Conservation (phyloP, 2,329 filamentous ascomycete species). For the Fusarium sp. region DNA sequence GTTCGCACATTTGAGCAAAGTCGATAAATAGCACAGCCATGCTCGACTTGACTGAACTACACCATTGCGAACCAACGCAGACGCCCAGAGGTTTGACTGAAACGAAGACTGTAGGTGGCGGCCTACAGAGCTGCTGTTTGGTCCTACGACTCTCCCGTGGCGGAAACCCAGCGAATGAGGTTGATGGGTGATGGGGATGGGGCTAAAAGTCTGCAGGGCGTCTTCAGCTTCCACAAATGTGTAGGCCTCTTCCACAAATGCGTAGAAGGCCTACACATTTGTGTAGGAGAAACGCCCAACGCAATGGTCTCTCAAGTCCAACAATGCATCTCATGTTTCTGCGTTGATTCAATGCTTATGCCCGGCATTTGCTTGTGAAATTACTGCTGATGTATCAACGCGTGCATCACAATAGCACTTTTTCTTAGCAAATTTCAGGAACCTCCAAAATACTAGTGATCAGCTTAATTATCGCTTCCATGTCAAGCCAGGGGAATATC, state of each 20-base stretch:
- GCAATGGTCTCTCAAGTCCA: neutral
- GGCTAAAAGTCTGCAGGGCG: neutral
- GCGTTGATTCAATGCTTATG: neutral
- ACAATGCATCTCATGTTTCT: neutral
- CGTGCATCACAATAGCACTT: neutral
- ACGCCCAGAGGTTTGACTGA: conserved; percentile 1
- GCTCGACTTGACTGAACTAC: neutral
- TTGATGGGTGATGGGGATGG: neutral
- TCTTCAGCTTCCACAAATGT: conserved; percentile 1
- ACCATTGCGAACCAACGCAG: neutral
- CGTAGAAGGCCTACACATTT: neutral
- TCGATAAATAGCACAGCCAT: neutral
- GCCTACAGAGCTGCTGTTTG: neutral
- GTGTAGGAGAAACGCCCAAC: neutral
- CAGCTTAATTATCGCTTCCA: neutral
- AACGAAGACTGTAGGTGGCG: neutral
- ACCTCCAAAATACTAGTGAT: neutral
- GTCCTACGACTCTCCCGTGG: neutral
- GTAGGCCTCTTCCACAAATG: neutral
- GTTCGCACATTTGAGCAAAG: neutral
- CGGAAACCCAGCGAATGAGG: neutral
- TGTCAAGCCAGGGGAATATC: neutral
- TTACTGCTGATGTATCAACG: neutral
- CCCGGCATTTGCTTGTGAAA: neutral
- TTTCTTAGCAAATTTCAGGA: neutral